These are phyloP conservation scores for Geotrichum europaeum DNA, from an alignment of 1,139 yeast genomes.

Conservation along the genomic window DNA sequence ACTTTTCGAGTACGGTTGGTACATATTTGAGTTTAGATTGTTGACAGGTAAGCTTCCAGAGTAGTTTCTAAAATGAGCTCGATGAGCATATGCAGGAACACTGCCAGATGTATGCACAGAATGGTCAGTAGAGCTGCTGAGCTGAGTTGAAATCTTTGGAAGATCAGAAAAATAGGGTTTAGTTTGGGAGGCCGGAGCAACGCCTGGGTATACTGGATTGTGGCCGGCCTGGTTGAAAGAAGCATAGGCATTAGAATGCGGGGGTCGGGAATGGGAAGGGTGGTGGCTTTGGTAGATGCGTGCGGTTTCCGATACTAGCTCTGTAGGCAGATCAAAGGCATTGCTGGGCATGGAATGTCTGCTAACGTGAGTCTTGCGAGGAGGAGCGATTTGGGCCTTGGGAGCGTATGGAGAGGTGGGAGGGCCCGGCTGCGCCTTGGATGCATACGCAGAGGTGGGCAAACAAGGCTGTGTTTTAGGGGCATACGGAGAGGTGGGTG, in stretches of 20 bases:
- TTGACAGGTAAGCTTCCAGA: neutral
- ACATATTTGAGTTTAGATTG: neutral
- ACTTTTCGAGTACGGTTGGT: neutral
- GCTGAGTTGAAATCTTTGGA: conserved; percentile 33
- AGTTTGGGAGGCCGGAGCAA: conserved; percentile 13
- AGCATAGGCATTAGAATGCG: conserved; percentile 11
- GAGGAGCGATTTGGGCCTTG: neutral
- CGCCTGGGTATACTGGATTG: neutral
- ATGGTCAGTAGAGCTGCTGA: conserved; percentile 18
- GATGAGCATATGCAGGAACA: conserved; percentile 15
- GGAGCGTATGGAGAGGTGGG: neutral
- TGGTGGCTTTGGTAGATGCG: conserved; percentile 20
- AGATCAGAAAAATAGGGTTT: conserved; percentile 53
- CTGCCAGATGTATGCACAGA: conserved; percentile 14
- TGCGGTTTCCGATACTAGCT: conserved; percentile 38
- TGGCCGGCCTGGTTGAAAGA: conserved; percentile 1
- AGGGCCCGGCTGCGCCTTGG: neutral
- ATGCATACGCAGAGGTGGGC: neutral
- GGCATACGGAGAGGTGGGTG: neutral
- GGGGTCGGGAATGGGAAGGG: conserved; percentile 1
- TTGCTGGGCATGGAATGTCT: conserved; percentile 17
- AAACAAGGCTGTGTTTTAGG: neutral
- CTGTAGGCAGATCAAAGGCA: conserved; percentile 67
- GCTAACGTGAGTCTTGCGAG: neutral
- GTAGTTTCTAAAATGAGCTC: conserved; percentile 9